Evolutionary conservation across 352 stramenopile genomes (phyloP).

Genomic region (Phytophthora idaei): DNA sequence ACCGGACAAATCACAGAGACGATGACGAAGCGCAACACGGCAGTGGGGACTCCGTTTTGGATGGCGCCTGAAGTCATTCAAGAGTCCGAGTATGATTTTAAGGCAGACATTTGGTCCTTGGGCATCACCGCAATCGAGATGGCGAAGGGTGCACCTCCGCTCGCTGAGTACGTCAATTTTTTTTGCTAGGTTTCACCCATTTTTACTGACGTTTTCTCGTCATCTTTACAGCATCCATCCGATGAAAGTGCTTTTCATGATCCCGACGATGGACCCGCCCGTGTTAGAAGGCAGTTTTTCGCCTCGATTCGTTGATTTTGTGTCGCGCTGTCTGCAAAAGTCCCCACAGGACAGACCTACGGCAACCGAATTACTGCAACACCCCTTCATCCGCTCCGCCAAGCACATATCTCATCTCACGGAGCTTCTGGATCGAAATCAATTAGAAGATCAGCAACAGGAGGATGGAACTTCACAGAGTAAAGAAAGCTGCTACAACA

Average conservation of each 20-base stretch:
- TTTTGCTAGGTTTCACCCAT: background rate
- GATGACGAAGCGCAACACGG: constrained; percentile 97
- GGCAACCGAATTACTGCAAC: constrained; percentile 80
- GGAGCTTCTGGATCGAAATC: constrained; percentile 63
- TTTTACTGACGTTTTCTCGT: constrained; percentile 7
- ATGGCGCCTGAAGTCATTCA: constrained; percentile 94
- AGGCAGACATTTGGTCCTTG: constrained; percentile 98
- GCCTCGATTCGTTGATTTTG: constrained; percentile 88
- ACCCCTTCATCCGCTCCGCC: constrained; percentile 83
- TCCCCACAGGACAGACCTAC: constrained; percentile 83
- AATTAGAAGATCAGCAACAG: constrained; percentile 36
- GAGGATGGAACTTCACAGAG: constrained; percentile 14
- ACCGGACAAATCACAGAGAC: constrained; percentile 96
- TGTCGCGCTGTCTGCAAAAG: constrained; percentile 90
- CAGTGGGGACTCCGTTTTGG: constrained; percentile 98
- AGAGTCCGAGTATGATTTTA: constrained; percentile 94
- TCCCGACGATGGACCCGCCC: constrained; percentile 94
- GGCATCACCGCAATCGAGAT: constrained; percentile 99
- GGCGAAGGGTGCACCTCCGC: constrained; percentile 95
- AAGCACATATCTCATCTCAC: constrained; percentile 76
- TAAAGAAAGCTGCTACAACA: constrained; percentile 18
- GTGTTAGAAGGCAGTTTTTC: constrained; percentile 82
- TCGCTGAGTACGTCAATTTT: constrained; percentile 70
- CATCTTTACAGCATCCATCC: constrained; percentile 92
- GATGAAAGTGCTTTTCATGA: constrained; percentile 99